phyloP scores from a whole-genome alignment of 495 filamentous ascomycete species.

The Filosporella fistucella region DNA sequence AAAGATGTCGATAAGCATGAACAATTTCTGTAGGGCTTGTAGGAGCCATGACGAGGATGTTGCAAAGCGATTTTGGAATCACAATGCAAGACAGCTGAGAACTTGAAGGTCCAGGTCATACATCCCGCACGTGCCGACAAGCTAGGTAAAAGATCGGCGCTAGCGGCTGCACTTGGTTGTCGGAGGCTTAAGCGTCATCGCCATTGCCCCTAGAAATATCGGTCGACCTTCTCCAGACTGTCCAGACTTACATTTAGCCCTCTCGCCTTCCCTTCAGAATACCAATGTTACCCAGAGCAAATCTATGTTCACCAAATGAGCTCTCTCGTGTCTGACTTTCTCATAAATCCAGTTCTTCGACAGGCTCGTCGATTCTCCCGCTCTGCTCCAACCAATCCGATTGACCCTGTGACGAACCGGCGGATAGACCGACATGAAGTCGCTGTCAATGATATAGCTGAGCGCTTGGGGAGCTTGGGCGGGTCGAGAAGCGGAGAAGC shows the following conservation, averaged over 20 bases:
- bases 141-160: not conserved
- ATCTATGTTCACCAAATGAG: constrained; percentile 51
- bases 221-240: not conserved
- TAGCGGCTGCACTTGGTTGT: not conserved
- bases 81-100: not conserved
- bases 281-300: not conserved
- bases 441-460: constrained; percentile 18
- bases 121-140: not conserved
- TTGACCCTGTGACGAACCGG: not conserved
- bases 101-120: not conserved
- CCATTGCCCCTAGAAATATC: not conserved
- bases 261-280: not conserved
- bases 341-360: constrained; percentile 73
- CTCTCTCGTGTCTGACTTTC: constrained; percentile 65
- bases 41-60: constrained; percentile 1
- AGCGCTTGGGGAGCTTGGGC: constrained; percentile 10
- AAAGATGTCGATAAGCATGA: constrained; percentile 76
- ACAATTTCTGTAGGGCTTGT: constrained; percentile 41
- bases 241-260: not conserved
- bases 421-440: constrained; percentile 14
- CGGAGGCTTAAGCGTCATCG: not conserved
- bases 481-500: not conserved
- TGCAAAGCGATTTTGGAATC: not conserved
- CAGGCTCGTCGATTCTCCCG: constrained; percentile 66
- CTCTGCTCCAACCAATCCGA: constrained; percentile 6